phyloP scores from a whole-genome alignment of 352 stramenopile species.

The Peronospora farinosa region DNA sequence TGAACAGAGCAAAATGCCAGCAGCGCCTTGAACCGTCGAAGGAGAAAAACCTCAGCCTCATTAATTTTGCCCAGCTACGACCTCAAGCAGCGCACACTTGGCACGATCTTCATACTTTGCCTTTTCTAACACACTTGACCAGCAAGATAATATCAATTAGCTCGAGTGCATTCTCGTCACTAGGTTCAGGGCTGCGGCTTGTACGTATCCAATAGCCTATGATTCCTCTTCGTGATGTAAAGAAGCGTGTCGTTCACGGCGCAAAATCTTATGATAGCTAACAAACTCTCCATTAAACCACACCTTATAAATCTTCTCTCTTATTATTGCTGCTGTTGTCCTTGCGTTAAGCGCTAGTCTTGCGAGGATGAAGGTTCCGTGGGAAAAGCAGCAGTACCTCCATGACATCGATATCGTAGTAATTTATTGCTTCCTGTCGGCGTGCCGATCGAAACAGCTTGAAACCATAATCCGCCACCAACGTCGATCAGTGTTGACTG shows the following conservation, averaged over 20 bases:
- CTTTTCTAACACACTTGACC: conserved; percentile 66
- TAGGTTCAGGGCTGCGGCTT: conserved; percentile 8
- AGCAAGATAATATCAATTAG: conserved; percentile 77
- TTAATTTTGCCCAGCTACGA: conserved; percentile 52
- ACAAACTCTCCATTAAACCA: conserved; percentile 42
- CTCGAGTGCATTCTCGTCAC: conserved; percentile 31
- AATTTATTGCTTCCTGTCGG: conserved; percentile 44
- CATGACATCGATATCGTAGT: conserved; percentile 47
- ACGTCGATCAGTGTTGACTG: conserved; percentile 42
- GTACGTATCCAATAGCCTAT: conserved; percentile 2
- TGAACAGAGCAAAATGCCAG: conserved; percentile 64
- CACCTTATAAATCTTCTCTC: conserved; percentile 28
- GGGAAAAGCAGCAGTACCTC: conserved; percentile 65
- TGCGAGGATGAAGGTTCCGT: conserved; percentile 60
- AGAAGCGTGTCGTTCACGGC: conserved; percentile 33
- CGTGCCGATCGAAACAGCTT: conserved; percentile 40
- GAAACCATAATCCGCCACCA: conserved; percentile 51
- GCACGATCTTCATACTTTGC: conserved; percentile 28
- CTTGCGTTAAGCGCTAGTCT: conserved; percentile 24
- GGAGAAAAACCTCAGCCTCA: conserved; percentile 73
- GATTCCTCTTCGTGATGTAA: conserved; percentile 12
- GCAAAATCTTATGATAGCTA: conserved; percentile 54
- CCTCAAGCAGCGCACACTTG: conserved; percentile 41
- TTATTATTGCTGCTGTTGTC: conserved; percentile 26
- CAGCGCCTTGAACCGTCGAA: conserved; percentile 48